Conservation (phyloP, 176 grass and related monocot species). For the Oryza meridionalis region DNA sequence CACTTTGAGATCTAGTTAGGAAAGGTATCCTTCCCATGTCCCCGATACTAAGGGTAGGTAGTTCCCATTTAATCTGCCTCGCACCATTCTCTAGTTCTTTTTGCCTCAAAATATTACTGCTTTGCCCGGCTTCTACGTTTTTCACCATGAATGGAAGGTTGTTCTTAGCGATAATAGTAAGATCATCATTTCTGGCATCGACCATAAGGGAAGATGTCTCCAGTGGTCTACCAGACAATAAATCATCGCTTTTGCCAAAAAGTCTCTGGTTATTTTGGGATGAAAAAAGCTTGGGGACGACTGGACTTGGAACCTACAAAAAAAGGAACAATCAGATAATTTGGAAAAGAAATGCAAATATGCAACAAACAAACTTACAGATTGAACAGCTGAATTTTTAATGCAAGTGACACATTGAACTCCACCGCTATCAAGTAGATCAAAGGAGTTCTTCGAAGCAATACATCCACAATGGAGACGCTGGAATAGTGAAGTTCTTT, state of each 20-base stretch:
- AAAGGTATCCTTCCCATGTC: slow-evolving; percentile 59
- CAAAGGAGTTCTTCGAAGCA: slow-evolving; percentile 89
- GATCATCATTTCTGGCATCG: slow-evolving; percentile 59
- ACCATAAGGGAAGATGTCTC: slow-evolving; percentile 42
- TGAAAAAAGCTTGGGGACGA: slow-evolving; percentile 58
- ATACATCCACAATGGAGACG: slow-evolving; percentile 91
- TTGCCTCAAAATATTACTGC: slow-evolving; percentile 57
- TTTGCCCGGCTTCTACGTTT: slow-evolving; percentile 63
- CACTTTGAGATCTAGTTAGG: slow-evolving; percentile 68
- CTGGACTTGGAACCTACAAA: slow-evolving; percentile 64
- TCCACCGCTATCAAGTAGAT: slow-evolving; percentile 95
- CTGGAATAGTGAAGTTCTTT: slow-evolving; percentile 48
- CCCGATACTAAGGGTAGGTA: slow-evolving; percentile 52
- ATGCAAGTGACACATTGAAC: slow-evolving; percentile 87
- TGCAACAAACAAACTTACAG: slow-evolving; percentile 66
- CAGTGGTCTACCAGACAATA: slow-evolving; percentile 45
- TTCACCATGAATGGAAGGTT: slow-evolving; percentile 52
- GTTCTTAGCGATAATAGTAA: slow-evolving; percentile 48
- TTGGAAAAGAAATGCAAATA: slow-evolving; percentile 27
- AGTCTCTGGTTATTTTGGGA: slow-evolving; percentile 63
- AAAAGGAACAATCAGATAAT: slow-evolving; percentile 39
- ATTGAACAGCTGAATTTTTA: slow-evolving; percentile 62
- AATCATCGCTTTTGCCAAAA: slow-evolving; percentile 54
- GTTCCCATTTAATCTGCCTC: slow-evolving; percentile 79
- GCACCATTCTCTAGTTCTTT: slow-evolving; percentile 64